phyloP scores from a whole-genome alignment of 2,329 filamentous ascomycete species.

The Epichloe scottii region DNA sequence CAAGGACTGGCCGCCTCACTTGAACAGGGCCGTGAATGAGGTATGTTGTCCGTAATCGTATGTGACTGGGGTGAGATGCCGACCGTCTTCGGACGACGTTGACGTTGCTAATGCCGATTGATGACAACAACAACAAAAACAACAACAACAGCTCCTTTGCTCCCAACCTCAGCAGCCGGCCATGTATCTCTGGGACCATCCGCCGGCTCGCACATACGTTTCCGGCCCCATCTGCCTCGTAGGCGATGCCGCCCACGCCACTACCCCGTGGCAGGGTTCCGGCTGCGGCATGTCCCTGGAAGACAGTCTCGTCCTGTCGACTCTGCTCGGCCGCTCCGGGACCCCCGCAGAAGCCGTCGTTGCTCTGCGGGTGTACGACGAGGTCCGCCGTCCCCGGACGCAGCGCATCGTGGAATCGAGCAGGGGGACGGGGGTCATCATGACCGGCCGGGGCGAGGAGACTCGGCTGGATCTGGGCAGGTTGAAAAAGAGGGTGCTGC shows the following conservation, averaged over 20 bases:
- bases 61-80: too few relatives aligned
- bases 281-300: constrained; percentile 15
- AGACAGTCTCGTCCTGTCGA: constrained; percentile 11
- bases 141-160: constrained; percentile 3
- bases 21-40: background rate
- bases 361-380: background rate
- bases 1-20: background rate
- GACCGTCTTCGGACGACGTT: too few relatives aligned
- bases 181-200: constrained; percentile 7
- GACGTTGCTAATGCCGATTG: background rate
- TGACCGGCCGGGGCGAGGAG: background rate
- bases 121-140: background rate
- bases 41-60: background rate
- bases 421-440: background rate
- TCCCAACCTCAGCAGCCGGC: background rate
- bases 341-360: background rate
- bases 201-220: constrained; percentile 7
- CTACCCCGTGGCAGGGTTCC: constrained; percentile 13
- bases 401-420: constrained; percentile 1
- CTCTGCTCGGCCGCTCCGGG: background rate
- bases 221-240: constrained; percentile 11
- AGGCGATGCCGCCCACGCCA: constrained; percentile 15
- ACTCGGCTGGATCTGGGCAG: background rate
- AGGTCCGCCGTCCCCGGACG: background rate
- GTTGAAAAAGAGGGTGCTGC: background rate